Conservation (phyloP, 768 basidiomycete species). For the Amyloporia xantha region DNA sequence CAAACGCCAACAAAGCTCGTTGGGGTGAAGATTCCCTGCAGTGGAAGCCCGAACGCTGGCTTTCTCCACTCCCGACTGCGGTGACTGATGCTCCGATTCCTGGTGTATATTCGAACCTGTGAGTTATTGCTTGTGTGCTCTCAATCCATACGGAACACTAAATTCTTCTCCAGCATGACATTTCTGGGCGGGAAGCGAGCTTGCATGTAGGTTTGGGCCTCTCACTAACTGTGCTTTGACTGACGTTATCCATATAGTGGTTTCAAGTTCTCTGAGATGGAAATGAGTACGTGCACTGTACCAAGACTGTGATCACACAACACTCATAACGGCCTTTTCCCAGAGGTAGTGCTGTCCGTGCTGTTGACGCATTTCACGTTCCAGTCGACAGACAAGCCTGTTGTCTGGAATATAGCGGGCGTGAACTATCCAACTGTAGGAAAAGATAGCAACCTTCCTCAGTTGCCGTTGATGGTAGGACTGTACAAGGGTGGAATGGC, state of each 20-base stretch:
- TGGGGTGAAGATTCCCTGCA: constrained; percentile 38
- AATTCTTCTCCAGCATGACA: constrained; percentile 19
- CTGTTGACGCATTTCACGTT: neutral
- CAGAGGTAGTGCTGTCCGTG: neutral
- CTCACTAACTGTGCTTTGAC: neutral
- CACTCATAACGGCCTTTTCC: neutral
- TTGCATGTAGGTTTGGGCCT: constrained; percentile 16
- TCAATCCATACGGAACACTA: neutral
- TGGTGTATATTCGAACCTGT: constrained; percentile 8
- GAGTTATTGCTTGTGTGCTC: neutral
- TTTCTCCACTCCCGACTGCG: constrained; percentile 10
- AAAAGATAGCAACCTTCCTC: neutral
- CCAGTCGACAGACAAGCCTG: neutral
- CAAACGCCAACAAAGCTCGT: constrained; percentile 33
- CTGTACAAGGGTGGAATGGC: no score
- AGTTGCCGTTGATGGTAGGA: constrained; percentile 9
- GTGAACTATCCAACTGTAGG: neutral
- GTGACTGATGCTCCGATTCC: constrained; percentile 5
- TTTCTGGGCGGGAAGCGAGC: constrained; percentile 18
- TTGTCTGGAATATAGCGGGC: neutral
- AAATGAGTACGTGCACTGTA: neutral
- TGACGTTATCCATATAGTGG: neutral
- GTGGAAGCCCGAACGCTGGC: constrained; percentile 39
- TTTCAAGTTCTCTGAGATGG: constrained; percentile 1
- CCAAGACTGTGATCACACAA: no score